A percentile compares a stretch with the other conserved stretches of the same genome.
Conservation (phyloP, 78 protist species). For the Creolimax fragrantissima region DNA sequence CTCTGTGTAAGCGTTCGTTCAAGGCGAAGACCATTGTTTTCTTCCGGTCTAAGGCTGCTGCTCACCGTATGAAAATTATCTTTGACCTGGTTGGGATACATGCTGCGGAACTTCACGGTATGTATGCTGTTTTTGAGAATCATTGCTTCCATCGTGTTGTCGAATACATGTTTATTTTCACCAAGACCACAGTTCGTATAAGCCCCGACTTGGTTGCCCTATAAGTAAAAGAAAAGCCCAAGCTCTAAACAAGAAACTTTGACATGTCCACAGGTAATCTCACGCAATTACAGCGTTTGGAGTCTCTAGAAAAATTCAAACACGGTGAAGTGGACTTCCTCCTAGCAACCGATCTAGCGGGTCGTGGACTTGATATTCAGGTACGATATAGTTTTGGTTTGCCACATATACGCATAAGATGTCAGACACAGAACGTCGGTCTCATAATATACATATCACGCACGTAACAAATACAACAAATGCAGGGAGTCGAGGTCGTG, state of each 20-base stretch:
- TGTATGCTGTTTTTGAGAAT: slow-evolving; percentile 28
- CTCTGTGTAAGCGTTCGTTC: slow-evolving; percentile 25
- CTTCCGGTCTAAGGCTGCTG: slow-evolving; percentile 13
- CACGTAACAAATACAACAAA: too few relatives aligned
- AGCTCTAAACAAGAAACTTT: too few relatives aligned
- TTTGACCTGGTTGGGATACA: slow-evolving; percentile 40
- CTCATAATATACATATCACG: too few relatives aligned
- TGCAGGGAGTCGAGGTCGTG: slow-evolving; percentile 30
- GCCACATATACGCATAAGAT: too few relatives aligned
- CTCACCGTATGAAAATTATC: slow-evolving; percentile 19
- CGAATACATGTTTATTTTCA: too few relatives aligned
- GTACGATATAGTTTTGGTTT: too few relatives aligned
- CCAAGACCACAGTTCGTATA: too few relatives aligned
- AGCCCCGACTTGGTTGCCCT: too few relatives aligned
- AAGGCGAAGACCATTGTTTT: slow-evolving; percentile 7
- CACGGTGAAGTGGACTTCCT: slow-evolving; percentile 13
- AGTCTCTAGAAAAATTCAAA: slow-evolving; percentile 34
- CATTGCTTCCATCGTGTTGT: too few relatives aligned
- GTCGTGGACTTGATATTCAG: slow-evolving; percentile 82
- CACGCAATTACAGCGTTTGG: slow-evolving; percentile 19
- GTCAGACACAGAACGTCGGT: too few relatives aligned
- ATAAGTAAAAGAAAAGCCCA: too few relatives aligned
- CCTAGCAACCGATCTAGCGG: slow-evolving; percentile 75
- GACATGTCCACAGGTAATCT: background rate
- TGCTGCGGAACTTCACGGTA: slow-evolving; percentile 52